Evolutionary conservation across 1,284 basidiomycete species (phyloP).

Genomic region (Inonotus hispidus): DNA sequence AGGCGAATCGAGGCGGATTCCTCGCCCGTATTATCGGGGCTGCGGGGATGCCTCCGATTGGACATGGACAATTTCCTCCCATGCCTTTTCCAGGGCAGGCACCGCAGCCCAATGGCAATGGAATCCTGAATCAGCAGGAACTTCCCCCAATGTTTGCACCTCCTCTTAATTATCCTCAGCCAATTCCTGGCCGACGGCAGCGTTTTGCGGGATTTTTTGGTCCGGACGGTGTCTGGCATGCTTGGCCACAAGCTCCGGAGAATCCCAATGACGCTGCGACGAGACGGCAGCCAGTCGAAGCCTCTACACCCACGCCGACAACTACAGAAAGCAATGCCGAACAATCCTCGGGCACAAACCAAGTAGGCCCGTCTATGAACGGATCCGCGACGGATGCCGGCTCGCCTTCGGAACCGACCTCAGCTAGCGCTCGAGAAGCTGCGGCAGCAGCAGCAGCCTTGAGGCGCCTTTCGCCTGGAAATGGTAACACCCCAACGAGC

Average conservation of each 20-base stretch:
- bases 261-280: neutral
- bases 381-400: neutral
- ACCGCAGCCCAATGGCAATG: constrained; percentile 6
- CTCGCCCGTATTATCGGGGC: constrained; percentile 17
- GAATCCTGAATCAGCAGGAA: neutral
- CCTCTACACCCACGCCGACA: constrained; percentile 13
- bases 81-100: constrained; percentile 13
- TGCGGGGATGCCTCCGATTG: constrained; percentile 18
- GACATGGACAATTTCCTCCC: constrained; percentile 20
- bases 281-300: neutral
- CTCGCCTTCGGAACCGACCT: neutral
- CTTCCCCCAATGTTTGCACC: neutral
- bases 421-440: constrained; percentile 29
- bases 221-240: constrained; percentile 17
- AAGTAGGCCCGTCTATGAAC: neutral
- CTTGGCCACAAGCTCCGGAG: constrained; percentile 2
- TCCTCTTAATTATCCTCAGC: constrained; percentile 2
- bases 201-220: constrained; percentile 15
- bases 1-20: constrained; percentile 12
- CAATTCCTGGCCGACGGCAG: neutral
- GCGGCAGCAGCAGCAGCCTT: constrained; percentile 33
- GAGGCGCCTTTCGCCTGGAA: constrained; percentile 24
- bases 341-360: constrained; percentile 1
- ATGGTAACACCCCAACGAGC: neutral
- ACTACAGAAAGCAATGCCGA: neutral